phyloP scores from a whole-genome alignment of 148 eudicot genomes.

The Pouteria glomerata region DNA sequence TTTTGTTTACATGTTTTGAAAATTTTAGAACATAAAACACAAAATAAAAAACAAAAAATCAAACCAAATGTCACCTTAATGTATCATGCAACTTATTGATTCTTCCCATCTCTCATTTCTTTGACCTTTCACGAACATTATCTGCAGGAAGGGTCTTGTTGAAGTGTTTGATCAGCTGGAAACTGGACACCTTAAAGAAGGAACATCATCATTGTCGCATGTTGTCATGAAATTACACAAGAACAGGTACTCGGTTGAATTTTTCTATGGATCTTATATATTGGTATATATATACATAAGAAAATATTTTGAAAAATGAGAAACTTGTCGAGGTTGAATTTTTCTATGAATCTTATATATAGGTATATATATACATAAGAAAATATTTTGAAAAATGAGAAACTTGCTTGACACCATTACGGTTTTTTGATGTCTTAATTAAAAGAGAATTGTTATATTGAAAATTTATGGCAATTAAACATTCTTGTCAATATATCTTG shows the following conservation, averaged over 20 bases:
- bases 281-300: neutral
- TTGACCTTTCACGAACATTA: neutral
- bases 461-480: neutral
- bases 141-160: slow-evolving; percentile 75
- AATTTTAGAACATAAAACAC: too few relatives aligned
- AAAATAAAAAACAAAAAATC: too few relatives aligned
- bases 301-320: neutral
- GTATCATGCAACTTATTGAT: too few relatives aligned
- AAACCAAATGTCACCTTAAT: too few relatives aligned
- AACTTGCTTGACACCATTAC: neutral
- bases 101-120: neutral
- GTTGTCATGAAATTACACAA: slow-evolving; percentile 55
- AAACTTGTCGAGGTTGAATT: neutral
- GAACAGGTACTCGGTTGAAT: slow-evolving; percentile 44
- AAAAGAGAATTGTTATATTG: neutral
- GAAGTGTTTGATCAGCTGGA: slow-evolving; percentile 70
- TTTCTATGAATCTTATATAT: neutral
- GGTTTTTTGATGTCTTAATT: neutral
- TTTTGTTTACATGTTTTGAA: too few relatives aligned
- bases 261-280: neutral
- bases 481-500: neutral
- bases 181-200: slow-evolving; percentile 45
- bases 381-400: neutral
- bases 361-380: neutral
- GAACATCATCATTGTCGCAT: slow-evolving; percentile 38